Conservation (phyloP, 1,139 yeast species). For the Eremothecium sinecaudum region DNA sequence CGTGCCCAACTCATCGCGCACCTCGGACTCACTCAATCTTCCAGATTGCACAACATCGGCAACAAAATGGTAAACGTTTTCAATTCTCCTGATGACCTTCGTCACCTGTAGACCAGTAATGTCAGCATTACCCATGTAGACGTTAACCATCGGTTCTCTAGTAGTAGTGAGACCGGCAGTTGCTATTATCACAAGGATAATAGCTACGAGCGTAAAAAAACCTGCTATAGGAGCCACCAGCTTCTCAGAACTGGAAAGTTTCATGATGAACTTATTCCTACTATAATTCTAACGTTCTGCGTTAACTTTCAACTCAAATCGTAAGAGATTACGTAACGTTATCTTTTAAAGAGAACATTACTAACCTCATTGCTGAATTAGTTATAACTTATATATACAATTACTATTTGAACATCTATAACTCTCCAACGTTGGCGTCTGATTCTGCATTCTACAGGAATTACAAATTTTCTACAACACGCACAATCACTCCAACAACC, state of each 20-base stretch:
- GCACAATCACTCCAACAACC: too few species aligned
- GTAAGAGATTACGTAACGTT: too few species aligned
- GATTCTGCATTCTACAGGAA: too few species aligned
- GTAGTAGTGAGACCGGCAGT: conserved; percentile 28
- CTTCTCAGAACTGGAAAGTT: background rate
- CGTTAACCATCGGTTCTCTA: conserved; percentile 24
- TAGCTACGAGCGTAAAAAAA: conserved; percentile 14
- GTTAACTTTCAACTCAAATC: too few species aligned
- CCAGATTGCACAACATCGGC: conserved; percentile 23
- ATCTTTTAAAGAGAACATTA: too few species aligned
- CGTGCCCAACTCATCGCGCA: conserved; percentile 16
- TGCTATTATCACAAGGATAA: conserved; percentile 22
- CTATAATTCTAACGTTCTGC: too few species aligned
- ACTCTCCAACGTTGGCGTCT: too few species aligned
- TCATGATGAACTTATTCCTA: too few species aligned
- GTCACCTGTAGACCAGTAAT: conserved; percentile 28
- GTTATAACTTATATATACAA: too few species aligned
- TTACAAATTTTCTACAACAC: too few species aligned
- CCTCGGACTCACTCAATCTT: conserved; percentile 18
- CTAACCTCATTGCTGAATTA: too few species aligned
- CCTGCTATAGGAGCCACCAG: background rate
- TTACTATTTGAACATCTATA: too few species aligned
- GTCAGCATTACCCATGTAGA: conserved; percentile 29
- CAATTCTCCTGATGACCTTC: conserved; percentile 27
- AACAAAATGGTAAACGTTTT: conserved; percentile 22